Conservation (phyloP, 176 grass and related monocot genomes). For the Zoysia pacifica region DNA sequence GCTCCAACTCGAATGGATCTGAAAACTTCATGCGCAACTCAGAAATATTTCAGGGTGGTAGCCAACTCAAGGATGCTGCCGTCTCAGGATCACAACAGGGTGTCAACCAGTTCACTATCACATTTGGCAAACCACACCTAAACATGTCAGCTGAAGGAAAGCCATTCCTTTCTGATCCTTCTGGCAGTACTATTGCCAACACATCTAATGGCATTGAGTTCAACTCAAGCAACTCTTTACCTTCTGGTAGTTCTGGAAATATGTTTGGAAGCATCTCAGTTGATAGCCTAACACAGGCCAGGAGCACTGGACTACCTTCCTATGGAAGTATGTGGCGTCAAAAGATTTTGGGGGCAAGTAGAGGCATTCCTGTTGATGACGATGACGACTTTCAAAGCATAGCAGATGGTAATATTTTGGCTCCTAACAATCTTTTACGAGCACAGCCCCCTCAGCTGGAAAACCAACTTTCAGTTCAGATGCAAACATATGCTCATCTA, state of each 20-base stretch:
- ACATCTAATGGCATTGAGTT: conserved; percentile 6
- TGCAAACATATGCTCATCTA: not conserved
- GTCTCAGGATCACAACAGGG: not conserved
- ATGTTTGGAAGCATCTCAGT: not conserved
- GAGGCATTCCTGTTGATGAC: conserved; percentile 3
- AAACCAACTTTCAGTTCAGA: not conserved
- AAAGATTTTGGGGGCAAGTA: not conserved
- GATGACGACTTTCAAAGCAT: not conserved
- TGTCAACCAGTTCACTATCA: not conserved
- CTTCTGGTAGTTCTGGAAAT: not conserved
- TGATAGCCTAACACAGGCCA: not conserved
- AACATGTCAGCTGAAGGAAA: not conserved
- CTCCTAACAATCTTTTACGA: not conserved
- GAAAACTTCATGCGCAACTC: conserved; percentile 33
- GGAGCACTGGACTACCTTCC: not conserved
- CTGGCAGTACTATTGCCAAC: not conserved
- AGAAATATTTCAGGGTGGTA: not conserved
- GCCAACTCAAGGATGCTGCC: not conserved
- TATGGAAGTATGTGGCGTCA: conserved; percentile 1
- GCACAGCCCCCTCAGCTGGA: not conserved
- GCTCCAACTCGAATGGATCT: conserved; percentile 12
- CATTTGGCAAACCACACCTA: not conserved
- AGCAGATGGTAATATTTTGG: not conserved
- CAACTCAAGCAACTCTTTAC: conserved; percentile 4
- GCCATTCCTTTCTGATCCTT: not conserved